Evolutionary conservation across 2,329 filamentous ascomycete species (phyloP), one percentile per base, ranked within the genome.

Genomic region (Alternaria triticimaculans): DNA sequence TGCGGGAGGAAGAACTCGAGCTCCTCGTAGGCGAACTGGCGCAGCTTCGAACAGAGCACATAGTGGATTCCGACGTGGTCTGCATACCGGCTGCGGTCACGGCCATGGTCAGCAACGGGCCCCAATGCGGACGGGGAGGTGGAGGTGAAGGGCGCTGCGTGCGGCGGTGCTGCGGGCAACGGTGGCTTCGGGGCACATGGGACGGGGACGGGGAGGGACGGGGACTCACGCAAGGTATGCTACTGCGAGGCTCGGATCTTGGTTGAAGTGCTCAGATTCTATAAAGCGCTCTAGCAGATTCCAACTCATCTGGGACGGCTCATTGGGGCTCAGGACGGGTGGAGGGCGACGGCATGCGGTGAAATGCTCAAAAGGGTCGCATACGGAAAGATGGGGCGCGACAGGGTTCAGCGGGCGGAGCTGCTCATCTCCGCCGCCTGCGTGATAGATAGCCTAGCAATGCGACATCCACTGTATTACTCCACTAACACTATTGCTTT

Each of bases 261-360:
- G 90, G 85, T 94, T 95, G 87, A 96, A 96, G 85, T 96, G 92
- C 86, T 96, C 92, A 85, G 91, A 94, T 87, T 95, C 92, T 85
- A 96, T 89, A 88, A 95, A 94, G 82, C 92, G 89, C 86, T 93
- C 91, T 80, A 96, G 87, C 84, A 96, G 86, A 85, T 94, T 91
- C 92, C 92, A 95, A 83, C 83, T 85, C 84, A 85, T 85, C 76
- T 75, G 77, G 76, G 73, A 74, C 77, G 76, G 76, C 70, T 78
- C 77, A 79, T 80, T 78, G 76, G 76, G 74, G 72, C 72, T 71
- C 60, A 45, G 61, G 43, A 68, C 54, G 64, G 63, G 68, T 55
- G 60, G 70, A 51, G 60, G 61, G 61, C 58, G 62, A 57, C 65
- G 55, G 55, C 60, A 62, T 64, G 55, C 28, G 54, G 58, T 62